These are phyloP conservation scores for Sophora flavescens DNA, from an alignment of 306 rosid genomes.

Conservation along the genomic window DNA sequence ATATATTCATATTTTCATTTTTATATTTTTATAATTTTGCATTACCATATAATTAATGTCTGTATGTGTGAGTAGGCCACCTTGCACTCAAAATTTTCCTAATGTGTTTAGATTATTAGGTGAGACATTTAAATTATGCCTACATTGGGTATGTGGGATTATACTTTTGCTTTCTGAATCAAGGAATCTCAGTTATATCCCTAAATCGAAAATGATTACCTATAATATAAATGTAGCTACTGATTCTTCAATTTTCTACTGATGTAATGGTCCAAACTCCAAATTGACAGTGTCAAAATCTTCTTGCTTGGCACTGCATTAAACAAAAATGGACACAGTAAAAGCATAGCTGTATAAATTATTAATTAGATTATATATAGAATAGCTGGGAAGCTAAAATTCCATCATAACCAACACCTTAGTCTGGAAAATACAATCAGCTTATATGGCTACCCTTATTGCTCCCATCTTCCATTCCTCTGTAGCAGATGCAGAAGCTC, in stretches of 20 bases:
- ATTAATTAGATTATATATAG: constrained; percentile 34
- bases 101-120: background rate
- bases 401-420: background rate
- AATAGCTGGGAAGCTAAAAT: constrained; percentile 34
- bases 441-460: constrained; percentile 64
- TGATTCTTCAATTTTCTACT: background rate
- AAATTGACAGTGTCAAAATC: background rate
- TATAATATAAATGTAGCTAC: background rate
- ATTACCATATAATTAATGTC: background rate
- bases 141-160: background rate
- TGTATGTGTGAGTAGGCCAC: background rate
- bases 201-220: background rate
- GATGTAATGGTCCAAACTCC: constrained; percentile 3
- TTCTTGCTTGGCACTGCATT: background rate
- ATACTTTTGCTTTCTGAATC: no score
- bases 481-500: constrained; percentile 68
- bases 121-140: background rate
- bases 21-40: background rate
- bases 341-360: constrained; percentile 18
- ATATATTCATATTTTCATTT: no score
- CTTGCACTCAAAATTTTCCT: background rate
- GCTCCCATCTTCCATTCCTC: constrained; percentile 51
- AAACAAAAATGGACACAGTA: constrained; percentile 11
- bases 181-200: background rate
- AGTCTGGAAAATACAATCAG: constrained; percentile 31